Base-by-base conservation (phyloP, 2,329 filamentous ascomycete genomes). In the Juglanconis oblonga region DNA sequence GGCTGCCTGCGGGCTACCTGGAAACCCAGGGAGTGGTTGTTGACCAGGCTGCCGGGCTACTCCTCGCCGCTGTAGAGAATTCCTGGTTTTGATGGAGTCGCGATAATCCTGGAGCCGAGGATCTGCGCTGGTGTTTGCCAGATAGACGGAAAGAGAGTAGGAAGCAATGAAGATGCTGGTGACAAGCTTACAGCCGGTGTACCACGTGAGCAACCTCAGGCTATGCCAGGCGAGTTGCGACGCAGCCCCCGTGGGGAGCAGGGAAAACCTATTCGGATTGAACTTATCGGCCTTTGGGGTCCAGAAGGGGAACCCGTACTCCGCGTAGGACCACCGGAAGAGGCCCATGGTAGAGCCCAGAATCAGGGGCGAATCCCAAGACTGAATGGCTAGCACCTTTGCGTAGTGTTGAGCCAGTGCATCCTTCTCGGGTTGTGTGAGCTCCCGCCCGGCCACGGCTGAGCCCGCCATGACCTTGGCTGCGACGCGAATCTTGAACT, bases 251-350 rank as follows among this genome's bases (percentile, higher is more conserved):
- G 45, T 52, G 3, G 62, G 67, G 2, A 73, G 45, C n/a, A 71
- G 33, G 4, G 74, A 73, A 49, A 76, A 76, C 11, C 59, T 55
- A 35, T 56, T 35, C 8, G 74, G 72, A 56, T 73, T 66, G 42
- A 74, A 72, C 33, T 51, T 65, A 24, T 59, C 52, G 42, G 68
- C 65, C 49, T 73, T 71, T 2, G 76, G 75, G 42, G 66, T 70
- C 66, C 71, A 75, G 45, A 79, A 70, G 14, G 77, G 76, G 64
- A 80, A 79, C 5, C 69, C 71, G 65, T 73, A 77, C 3, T 67
- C 72, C 29, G 17, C 11, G 24, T 64, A 64, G 45, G 73, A 70
- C 4, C 69, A 68, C 9, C 65, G 60, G 38, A 67, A 71, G 1
- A 72, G 35, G 49, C 60, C 64, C 3, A 55, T 59, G 5, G 73